Conservation (phyloP, 2,329 filamentous ascomycete species). For the Penicillium paneum region DNA sequence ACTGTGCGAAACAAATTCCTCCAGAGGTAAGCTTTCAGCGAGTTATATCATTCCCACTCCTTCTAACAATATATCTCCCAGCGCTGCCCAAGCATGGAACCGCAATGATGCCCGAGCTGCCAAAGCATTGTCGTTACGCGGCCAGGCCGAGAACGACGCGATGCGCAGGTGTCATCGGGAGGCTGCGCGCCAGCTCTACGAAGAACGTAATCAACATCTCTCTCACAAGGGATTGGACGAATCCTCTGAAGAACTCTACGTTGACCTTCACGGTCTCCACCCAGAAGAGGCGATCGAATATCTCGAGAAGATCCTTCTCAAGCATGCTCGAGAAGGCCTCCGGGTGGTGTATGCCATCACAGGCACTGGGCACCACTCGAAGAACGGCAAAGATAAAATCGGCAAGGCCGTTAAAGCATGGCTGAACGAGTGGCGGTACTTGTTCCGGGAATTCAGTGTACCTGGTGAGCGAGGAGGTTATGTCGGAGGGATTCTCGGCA, state of each 20-base stretch:
- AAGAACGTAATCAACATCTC: conserved; percentile 78
- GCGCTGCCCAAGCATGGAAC: conserved; percentile 97
- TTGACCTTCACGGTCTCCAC: conserved; percentile 97
- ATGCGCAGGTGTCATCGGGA: conserved; percentile 97
- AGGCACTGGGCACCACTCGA: conserved; percentile 93
- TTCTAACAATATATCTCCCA: conserved; percentile 36
- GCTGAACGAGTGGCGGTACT: conserved; percentile 92
- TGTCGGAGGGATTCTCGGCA: conserved; percentile 62
- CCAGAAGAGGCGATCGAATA: conserved; percentile 96
- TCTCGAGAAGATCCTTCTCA: conserved; percentile 79
- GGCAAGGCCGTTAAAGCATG: conserved; percentile 89
- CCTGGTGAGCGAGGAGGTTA: conserved; percentile 86
- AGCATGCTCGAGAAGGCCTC: conserved; percentile 67
- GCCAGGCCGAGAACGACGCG: conserved; percentile 92
- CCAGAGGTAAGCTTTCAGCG: conserved; percentile 65
- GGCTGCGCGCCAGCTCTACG: conserved; percentile 86
- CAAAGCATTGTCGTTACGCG: conserved; percentile 88
- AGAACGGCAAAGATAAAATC: conserved; percentile 98
- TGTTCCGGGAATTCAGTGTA: conserved; percentile 93
- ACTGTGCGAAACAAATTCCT: conserved; percentile 95
- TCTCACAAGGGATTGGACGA: conserved; percentile 42
- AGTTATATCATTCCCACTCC: too few relatives aligned
- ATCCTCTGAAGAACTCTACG: conserved; percentile 71
- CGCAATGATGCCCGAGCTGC: conserved; percentile 94
- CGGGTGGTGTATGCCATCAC: conserved; percentile 92